A percentile compares a stretch with the other conserved stretches of the same genome.
Conservation (phyloP, 352 stramenopile genomes). For the Globisporangium cystogenes region DNA sequence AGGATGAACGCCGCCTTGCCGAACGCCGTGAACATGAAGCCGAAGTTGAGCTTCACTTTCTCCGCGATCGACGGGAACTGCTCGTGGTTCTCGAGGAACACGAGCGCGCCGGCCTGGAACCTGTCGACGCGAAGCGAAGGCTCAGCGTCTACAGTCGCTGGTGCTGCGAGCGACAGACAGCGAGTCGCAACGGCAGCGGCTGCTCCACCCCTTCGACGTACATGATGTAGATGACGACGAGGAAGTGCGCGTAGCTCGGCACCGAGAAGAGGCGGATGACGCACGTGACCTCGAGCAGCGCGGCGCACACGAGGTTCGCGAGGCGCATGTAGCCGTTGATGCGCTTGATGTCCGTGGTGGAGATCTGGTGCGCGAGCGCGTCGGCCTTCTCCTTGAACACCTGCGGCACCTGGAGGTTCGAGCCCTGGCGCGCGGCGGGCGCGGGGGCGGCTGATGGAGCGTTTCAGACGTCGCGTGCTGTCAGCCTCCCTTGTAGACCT, state of each 20-base stretch:
- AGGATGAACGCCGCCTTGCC: constrained; percentile 82
- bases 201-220: too few species aligned
- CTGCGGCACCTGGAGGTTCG: constrained; percentile 54
- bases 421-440: constrained; percentile 24
- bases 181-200: too few species aligned
- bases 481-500: not conserved
- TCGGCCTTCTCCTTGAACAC: constrained; percentile 67
- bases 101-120: constrained; percentile 51
- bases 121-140: constrained; percentile 15
- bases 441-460: constrained; percentile 7
- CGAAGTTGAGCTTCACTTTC: constrained; percentile 85
- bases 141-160: not conserved
- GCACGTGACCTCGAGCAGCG: constrained; percentile 63
- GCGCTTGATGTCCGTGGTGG: constrained; percentile 68
- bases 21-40: constrained; percentile 85
- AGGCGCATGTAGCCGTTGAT: constrained; percentile 87
- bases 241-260: constrained; percentile 77
- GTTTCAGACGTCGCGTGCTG: too few species aligned
- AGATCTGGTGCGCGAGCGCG: constrained; percentile 66
- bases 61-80: constrained; percentile 70
- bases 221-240: constrained; percentile 85
- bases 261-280: constrained; percentile 76
- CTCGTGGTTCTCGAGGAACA: constrained; percentile 84
- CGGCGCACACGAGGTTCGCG: constrained; percentile 61
- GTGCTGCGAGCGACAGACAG: too few species aligned